Evolutionary conservation across 176 grass and related monocot genomes (phyloP), one percentile per base, ranked within the genome.

Genomic region (Panicum miliaceum): DNA sequence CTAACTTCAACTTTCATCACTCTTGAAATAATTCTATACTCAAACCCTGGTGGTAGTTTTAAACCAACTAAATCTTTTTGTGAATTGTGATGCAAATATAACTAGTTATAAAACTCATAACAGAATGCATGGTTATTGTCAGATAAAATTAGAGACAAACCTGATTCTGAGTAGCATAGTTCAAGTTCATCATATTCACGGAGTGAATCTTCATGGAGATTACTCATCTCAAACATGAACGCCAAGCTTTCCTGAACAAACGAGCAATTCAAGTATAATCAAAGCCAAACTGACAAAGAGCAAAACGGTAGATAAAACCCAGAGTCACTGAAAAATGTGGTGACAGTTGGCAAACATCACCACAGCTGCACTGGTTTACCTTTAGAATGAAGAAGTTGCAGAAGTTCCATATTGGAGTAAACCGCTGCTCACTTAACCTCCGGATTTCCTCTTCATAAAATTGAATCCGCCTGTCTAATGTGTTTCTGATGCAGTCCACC

Each of bases 311-410:
- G 52, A 67, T 52, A 69, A 81, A 81, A 77, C 22, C 37, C 29
- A 64, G 18, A 32, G 73, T 57, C 57, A 50, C 29, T 12, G 7
- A 82, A 81, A 58, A 92, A 84, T 69, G 6, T 20, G 82, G 37
- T 77, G 85, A 51, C 20, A 78, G 29, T 78, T 78, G 69, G 45
- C 50, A 79, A 84, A 59, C 42, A 82, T 53, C 29, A 45, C 34
- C 0, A 11, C 65, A 27, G 35, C 71, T 54, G 43, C 47, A 81
- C 65, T 53, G 14, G 15, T 42, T 46, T 94, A 96, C 96, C 89
- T 99, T 99, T 78, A 99, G 81, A 83, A 99, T 99, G 84, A 99
- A 96, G 81, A 99, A 99, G 84, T 99, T 99, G 86, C 96, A 99
- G 80, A 99, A 99, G 86, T 99, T 99, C 96, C 96, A 99, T 60